Evolutionary conservation across 2,329 filamentous ascomycete genomes (phyloP), one percentile per base, ranked within the genome.

Genomic region (Penicillium sp.): DNA sequence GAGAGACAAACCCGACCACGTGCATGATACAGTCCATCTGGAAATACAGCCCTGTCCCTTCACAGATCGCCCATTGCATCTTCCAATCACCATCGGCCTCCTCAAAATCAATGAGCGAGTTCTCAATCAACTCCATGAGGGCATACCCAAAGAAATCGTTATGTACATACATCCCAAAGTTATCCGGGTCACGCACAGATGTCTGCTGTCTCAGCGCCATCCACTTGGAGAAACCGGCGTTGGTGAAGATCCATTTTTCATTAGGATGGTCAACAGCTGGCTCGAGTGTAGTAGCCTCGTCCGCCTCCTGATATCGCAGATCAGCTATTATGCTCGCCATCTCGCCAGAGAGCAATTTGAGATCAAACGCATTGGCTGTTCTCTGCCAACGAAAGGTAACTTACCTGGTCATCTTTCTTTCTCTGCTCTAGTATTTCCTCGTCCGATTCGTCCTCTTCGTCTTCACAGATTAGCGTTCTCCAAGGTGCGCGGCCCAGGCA

Each of bases 121-220:
- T 80, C 60, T 80, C 68, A 4, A 78, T 23, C 0, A 76, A 58
- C 63, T 81, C 76, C 0, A 79, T 39, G 7, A 65, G 47, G 1
- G 77, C 78, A 41, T 76, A 78, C 3, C 54, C 64, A 5, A 47
- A 60, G 43, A 74, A 74, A 55, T 79, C 74, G 47, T 79, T 79
- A 61, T 70, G 78, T 2, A 72, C 72, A 59, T 77, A 66, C 72
- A 80, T 75, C 7, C 16, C 16, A 39, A 79, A 79, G 35, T 55
- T 56, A 44, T 79, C 76, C 2, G 72, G 75, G 14, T 48, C 13
- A 11, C 46, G 36, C 13, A 32, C 46, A 4, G 1, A 1, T 26
- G 36, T 49, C 13, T 35, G 4, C 2, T 29, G 11, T 3, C 34
- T 30, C 16, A 47, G 23, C 11, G 34, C 13, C 7, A 41, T 26